Conservation (phyloP, 208 protist genomes). For the Trypanosoma vivax region DNA sequence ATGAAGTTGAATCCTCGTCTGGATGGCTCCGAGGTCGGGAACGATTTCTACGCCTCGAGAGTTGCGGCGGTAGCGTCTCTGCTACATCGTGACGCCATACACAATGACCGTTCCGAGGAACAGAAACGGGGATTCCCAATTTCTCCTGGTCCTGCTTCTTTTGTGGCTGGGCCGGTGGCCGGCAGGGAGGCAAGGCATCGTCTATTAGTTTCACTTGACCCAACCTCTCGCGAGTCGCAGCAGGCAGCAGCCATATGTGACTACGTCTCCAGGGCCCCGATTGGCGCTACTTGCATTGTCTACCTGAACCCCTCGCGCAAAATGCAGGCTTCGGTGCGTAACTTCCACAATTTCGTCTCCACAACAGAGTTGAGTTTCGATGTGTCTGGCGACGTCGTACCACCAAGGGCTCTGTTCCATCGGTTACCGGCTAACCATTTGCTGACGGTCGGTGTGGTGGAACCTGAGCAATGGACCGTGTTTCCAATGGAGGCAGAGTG, state of each 20-base stretch:
- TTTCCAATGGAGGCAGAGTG: conserved; percentile 61
- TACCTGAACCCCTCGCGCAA: conserved; percentile 59
- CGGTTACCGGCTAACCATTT: conserved; percentile 41
- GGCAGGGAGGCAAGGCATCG: conserved; percentile 16
- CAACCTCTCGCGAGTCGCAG: conserved; percentile 79
- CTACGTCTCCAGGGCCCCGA: conserved; percentile 30
- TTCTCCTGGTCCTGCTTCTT: not conserved
- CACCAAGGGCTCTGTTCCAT: conserved; percentile 46
- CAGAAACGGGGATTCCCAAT: not conserved
- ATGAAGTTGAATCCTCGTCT: conserved; percentile 14
- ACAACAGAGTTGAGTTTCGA: conserved; percentile 64
- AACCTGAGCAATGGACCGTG: conserved; percentile 87
- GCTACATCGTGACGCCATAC: not conserved
- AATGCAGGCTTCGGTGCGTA: conserved; percentile 77
- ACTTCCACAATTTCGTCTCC: conserved; percentile 89
- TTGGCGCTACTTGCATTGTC: conserved; percentile 53
- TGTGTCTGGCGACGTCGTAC: conserved; percentile 36
- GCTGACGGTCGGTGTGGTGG: conserved; percentile 83
- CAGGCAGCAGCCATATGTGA: conserved; percentile 75
- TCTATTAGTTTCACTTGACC: conserved; percentile 84
- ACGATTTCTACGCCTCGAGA: conserved; percentile 35
- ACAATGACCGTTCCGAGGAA: conserved; percentile 9
- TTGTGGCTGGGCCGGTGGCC: conserved; percentile 1
- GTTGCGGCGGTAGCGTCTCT: conserved; percentile 22
- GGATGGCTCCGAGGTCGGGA: conserved; percentile 25